A percentile compares a stretch with the other conserved stretches of the same genome.
These are phyloP conservation scores for Clarireedia hainanense DNA, from an alignment of 2,329 filamentous ascomycete species.

Conservation along the genomic window DNA sequence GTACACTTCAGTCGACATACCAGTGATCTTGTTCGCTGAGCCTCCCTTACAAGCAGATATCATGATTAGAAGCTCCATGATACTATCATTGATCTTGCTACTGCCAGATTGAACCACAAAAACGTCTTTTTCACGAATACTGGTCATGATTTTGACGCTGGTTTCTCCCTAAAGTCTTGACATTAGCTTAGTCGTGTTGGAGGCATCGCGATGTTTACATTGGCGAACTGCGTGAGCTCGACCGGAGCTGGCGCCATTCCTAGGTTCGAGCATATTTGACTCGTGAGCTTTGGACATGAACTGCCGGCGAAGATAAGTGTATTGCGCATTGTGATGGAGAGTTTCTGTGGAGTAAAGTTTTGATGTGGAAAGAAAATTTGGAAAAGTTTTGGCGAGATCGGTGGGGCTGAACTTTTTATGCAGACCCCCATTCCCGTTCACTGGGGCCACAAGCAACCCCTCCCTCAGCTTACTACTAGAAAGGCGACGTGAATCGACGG, in stretches of 20 bases:
- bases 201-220: slow-evolving; percentile 39
- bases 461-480: not conserved
- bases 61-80: slow-evolving; percentile 99
- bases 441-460: not conserved
- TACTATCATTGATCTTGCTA: slow-evolving; percentile 92
- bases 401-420: not conserved
- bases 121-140: slow-evolving; percentile 94
- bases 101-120: slow-evolving; percentile 98
- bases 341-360: not conserved
- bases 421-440: not conserved
- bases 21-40: slow-evolving; percentile 92
- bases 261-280: slow-evolving; percentile 60
- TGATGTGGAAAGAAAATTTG: slow-evolving; percentile 8
- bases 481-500: too few relatives aligned
- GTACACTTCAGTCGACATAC: slow-evolving; percentile 41
- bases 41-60: slow-evolving; percentile 97
- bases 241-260: slow-evolving; percentile 57
- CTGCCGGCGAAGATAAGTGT: slow-evolving; percentile 62
- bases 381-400: slow-evolving; percentile 2
- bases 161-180: slow-evolving; percentile 51
- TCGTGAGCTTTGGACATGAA: slow-evolving; percentile 56
- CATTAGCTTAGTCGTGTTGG: slow-evolving; percentile 20
- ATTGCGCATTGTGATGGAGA: slow-evolving; percentile 45
- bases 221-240: slow-evolving; percentile 63
- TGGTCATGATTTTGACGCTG: slow-evolving; percentile 60